These are phyloP conservation scores for Diplodia corticola DNA, from an alignment of 2,329 filamentous ascomycete genomes.

Conservation along the genomic window DNA sequence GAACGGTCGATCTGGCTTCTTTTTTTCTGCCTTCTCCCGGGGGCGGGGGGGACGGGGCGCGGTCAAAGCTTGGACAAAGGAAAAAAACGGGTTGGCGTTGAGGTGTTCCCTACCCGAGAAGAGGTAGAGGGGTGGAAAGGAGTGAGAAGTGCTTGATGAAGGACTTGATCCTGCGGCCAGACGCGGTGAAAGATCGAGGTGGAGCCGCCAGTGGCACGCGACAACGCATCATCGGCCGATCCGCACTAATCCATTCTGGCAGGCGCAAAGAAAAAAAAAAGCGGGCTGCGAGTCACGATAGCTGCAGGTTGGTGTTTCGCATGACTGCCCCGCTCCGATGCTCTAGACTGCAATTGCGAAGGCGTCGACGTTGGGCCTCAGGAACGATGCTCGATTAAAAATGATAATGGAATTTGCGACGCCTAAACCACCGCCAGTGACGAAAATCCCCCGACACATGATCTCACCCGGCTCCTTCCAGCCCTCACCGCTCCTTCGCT, in stretches of 20 bases:
- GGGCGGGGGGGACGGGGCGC: neutral
- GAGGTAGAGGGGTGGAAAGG: neutral
- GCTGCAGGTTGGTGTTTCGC: neutral
- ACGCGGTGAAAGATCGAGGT: neutral
- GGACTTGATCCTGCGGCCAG: neutral
- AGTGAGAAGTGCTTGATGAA: neutral
- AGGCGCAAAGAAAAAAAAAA: neutral
- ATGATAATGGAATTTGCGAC: neutral
- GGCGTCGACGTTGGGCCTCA: neutral
- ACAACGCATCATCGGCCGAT: neutral
- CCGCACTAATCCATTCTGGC: neutral
- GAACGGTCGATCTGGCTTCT: no score
- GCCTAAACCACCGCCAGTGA: neutral
- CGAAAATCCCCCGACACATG: neutral
- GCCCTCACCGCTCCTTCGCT: slow-evolving; percentile 28
- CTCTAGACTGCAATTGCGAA: neutral
- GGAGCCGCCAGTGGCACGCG: neutral
- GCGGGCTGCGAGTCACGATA: neutral
- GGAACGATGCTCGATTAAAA: neutral
- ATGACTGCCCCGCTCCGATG: neutral
- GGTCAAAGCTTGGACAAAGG: neutral
- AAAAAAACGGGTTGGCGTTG: neutral
- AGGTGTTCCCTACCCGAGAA: neutral
- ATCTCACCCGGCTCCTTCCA: neutral
- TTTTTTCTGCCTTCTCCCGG: no score